Evolutionary conservation across 2,329 filamentous ascomycete species (phyloP).

Genomic region (Pseudocercospora crystallina): DNA sequence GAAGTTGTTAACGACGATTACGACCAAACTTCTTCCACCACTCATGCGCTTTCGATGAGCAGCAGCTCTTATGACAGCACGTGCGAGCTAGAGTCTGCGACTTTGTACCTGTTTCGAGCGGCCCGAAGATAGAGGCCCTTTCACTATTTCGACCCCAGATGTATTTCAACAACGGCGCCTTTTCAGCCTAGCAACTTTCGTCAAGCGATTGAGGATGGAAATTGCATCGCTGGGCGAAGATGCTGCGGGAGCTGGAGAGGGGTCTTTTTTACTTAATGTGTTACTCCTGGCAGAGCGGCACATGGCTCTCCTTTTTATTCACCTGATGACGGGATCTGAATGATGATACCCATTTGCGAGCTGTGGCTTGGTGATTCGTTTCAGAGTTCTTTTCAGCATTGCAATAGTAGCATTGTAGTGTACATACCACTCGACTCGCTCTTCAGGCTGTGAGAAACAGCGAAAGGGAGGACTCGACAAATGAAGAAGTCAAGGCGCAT

Average conservation of each 20-base stretch:
- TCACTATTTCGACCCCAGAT: slow-evolving; percentile 5
- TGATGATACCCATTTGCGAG: neutral
- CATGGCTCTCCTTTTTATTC: slow-evolving; percentile 1
- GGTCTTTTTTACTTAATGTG: slow-evolving; percentile 15
- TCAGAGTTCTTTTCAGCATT: neutral
- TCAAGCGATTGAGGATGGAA: too few species aligned
- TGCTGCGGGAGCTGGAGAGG: too few species aligned
- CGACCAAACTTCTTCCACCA: slow-evolving; percentile 20
- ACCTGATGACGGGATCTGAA: neutral
- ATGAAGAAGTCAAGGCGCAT: too few species aligned
- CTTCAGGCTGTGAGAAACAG: too few species aligned
- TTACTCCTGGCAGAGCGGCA: slow-evolving; percentile 16
- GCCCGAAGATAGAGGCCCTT: neutral
- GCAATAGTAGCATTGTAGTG: slow-evolving; percentile 2
- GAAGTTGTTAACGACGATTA: slow-evolving; percentile 26
- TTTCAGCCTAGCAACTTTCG: too few species aligned
- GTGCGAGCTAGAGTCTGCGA: slow-evolving; percentile 20
- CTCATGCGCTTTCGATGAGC: slow-evolving; percentile 15
- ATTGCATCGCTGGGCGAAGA: too few species aligned
- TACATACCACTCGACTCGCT: neutral
- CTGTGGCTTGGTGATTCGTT: slow-evolving; percentile 3
- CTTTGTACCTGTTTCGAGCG: slow-evolving; percentile 16
- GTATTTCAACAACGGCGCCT: neutral
- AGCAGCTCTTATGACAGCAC: slow-evolving; percentile 18
- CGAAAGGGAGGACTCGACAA: too few species aligned